Percentiles rank a stretch among this genome's conserved stretches.
Evolutionary conservation across 768 basidiomycete species (phyloP).

Genomic region (Rhodosporidiobolus sp.): DNA sequence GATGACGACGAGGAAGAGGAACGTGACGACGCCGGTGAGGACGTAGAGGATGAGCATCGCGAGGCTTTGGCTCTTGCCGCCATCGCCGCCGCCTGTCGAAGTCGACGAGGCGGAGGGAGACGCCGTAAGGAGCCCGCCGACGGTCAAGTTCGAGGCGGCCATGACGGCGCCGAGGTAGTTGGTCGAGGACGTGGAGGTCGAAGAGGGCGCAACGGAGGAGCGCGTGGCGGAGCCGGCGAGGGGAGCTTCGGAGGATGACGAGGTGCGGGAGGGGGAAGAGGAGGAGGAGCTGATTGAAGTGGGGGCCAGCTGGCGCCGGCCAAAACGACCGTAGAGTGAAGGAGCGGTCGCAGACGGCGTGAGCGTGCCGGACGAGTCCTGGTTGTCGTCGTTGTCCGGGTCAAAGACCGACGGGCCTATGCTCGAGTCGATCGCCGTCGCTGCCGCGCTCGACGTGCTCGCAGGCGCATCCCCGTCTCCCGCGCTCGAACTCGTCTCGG

Average conservation of each 20-base stretch:
- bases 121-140: constrained; percentile 48
- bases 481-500: background rate
- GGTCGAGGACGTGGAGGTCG: constrained; percentile 13
- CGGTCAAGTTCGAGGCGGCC: constrained; percentile 54
- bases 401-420: background rate
- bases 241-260: background rate
- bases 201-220: constrained; percentile 33
- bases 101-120: constrained; percentile 57
- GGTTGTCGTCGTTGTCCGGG: background rate
- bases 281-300: background rate
- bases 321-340: background rate
- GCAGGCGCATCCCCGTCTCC: too few species aligned
- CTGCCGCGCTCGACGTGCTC: background rate
- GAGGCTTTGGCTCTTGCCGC: constrained; percentile 46
- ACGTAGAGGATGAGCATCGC: constrained; percentile 70
- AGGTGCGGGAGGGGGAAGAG: background rate
- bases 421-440: background rate
- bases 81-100: constrained; percentile 50
- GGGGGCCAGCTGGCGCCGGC: background rate
- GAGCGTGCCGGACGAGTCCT: background rate
- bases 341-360: background rate
- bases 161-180: constrained; percentile 56
- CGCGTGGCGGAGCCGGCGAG: constrained; percentile 23
- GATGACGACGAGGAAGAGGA: constrained; percentile 78
- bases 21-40: constrained; percentile 83